Evolutionary conservation across 169 alveolate genomes (phyloP).

Genomic region (Cardiosporidium cionae): DNA sequence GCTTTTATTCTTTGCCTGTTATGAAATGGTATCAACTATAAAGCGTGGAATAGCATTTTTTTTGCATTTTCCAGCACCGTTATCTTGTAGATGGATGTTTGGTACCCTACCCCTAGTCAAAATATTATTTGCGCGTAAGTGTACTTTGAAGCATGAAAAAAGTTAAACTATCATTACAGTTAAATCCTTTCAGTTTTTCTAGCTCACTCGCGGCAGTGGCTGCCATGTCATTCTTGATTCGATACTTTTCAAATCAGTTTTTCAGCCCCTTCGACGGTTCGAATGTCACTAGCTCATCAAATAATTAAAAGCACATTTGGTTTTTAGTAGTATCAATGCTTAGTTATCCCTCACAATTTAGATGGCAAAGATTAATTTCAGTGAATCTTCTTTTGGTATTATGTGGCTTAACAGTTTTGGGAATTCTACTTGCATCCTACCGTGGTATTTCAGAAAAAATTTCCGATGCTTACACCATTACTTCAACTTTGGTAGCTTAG

Average conservation of each 20-base stretch:
- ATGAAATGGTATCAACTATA: too few species aligned
- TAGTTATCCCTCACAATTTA: not conserved
- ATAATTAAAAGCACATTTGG: not conserved
- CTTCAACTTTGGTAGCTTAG: too few species aligned
- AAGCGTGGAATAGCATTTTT: too few species aligned
- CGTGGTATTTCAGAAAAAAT: not conserved
- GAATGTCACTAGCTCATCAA: not conserved
- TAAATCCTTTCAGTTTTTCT: not conserved
- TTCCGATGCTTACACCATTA: too few species aligned
- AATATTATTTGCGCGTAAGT: not conserved
- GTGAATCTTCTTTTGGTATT: not conserved
- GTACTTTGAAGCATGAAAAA: not conserved
- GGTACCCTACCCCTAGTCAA: not conserved
- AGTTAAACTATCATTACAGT: too few species aligned
- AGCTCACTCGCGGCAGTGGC: not conserved
- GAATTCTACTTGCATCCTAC: not conserved
- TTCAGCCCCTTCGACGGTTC: not conserved
- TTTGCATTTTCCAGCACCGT: too few species aligned
- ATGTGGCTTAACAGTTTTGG: not conserved
- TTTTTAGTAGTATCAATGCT: not conserved
- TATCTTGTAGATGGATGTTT: not conserved
- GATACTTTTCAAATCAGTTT: not conserved
- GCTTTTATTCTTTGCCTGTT: too few species aligned
- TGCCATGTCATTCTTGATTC: not conserved
- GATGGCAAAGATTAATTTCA: not conserved